Percentiles rank a stretch among this genome's conserved stretches.
phyloP scores from a whole-genome alignment of 345 rosid species.

The Hibiscus syriacus region DNA sequence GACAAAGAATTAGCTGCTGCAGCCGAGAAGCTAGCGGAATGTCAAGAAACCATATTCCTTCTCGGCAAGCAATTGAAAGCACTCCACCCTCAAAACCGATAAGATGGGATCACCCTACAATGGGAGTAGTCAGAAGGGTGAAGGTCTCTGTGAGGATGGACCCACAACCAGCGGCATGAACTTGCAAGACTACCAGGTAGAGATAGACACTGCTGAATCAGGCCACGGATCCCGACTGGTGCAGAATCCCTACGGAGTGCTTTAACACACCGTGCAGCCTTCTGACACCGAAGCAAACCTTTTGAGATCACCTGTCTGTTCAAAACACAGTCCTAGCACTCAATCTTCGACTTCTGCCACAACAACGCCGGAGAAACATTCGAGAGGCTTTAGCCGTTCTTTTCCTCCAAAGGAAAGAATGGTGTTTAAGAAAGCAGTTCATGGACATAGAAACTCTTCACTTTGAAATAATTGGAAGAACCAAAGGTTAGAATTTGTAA shows the following conservation, averaged over 20 bases:
- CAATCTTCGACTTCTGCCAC: constrained; percentile 40
- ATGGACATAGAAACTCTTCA: too few relatives aligned
- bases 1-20: not conserved
- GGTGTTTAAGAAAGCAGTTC: constrained; percentile 19
- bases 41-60: not conserved
- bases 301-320: not conserved
- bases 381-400: constrained; percentile 86
- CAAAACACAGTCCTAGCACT: constrained; percentile 49
- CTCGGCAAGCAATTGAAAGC: not conserved
- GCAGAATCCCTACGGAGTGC: not conserved
- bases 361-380: constrained; percentile 61
- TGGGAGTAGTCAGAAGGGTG: not conserved
- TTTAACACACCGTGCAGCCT: not conserved
- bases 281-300: not conserved
- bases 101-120: not conserved
- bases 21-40: not conserved
- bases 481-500: constrained; percentile 5
- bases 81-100: not conserved
- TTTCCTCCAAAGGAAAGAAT: constrained; percentile 71
- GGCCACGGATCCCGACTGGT: not conserved
- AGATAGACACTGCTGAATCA: not conserved
- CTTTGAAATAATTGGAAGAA: not conserved
- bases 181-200: not conserved
- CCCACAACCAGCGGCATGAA: not conserved
- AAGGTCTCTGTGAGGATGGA: not conserved